Conservation (phyloP, 2,329 filamentous ascomycete genomes). For the Phyllosticta ampelicida region DNA sequence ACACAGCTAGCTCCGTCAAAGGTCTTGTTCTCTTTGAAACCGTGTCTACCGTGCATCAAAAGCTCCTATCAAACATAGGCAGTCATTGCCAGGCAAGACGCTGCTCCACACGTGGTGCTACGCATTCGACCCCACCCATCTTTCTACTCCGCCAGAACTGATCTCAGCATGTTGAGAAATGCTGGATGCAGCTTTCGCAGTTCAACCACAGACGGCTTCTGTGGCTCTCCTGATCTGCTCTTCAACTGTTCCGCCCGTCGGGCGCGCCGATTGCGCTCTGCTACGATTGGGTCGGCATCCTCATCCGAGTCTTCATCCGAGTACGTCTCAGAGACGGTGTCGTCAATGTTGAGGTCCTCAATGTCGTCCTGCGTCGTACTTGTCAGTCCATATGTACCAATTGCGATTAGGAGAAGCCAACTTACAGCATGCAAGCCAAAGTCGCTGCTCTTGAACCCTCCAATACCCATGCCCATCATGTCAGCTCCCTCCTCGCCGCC, state of each 20-base stretch:
- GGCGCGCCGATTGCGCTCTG: conserved; percentile 67
- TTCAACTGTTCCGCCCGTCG: conserved; percentile 72
- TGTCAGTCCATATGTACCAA: background rate
- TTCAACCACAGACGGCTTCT: conserved; percentile 69
- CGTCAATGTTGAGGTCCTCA: conserved; percentile 73
- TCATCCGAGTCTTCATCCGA: conserved; percentile 58
- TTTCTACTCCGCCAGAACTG: conserved; percentile 60
- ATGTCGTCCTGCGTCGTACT: conserved; percentile 49
- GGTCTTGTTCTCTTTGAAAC: background rate
- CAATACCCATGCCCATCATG: conserved; percentile 30
- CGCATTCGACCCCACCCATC: background rate
- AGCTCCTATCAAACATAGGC: background rate
- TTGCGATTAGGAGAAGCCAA: conserved; percentile 8
- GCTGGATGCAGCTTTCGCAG: conserved; percentile 68
- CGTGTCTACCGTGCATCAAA: background rate
- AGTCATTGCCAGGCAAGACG: background rate
- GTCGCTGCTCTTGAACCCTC: conserved; percentile 62
- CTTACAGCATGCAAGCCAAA: conserved; percentile 75
- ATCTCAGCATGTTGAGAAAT: conserved; percentile 71
- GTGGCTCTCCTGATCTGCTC: conserved; percentile 70
- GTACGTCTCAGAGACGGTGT: conserved; percentile 45
- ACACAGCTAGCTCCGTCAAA: background rate
- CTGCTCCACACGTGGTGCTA: background rate
- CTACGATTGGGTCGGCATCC: conserved; percentile 74
- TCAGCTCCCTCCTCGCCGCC: conserved; percentile 40